A percentile compares a stretch with the other conserved stretches of the same genome.
Evolutionary conservation across 257 asterid genomes (phyloP).

Genomic region (Euphrasia confusa): DNA sequence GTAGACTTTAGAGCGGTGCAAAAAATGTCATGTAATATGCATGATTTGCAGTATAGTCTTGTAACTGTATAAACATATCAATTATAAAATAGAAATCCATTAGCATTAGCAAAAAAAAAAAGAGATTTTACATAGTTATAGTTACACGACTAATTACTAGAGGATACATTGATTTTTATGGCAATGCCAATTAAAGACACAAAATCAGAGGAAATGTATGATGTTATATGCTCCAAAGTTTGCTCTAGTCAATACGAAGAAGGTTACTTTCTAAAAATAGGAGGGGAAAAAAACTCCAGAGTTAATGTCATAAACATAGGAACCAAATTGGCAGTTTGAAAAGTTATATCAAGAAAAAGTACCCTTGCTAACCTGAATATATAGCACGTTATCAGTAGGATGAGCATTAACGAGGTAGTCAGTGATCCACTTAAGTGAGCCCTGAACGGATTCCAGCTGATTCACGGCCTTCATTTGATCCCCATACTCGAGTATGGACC

Average conservation of each 20-base stretch:
- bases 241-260: constrained; percentile 11
- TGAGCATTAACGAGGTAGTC: constrained; percentile 80
- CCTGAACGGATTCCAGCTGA: constrained; percentile 65
- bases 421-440: constrained; percentile 81
- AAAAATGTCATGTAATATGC: not conserved
- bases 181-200: constrained; percentile 1
- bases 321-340: not conserved
- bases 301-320: not conserved
- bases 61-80: not conserved
- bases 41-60: not conserved
- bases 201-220: not conserved
- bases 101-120: not conserved
- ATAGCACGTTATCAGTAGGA: constrained; percentile 67
- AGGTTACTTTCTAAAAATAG: not conserved
- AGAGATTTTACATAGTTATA: no score
- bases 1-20: not conserved
- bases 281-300: not conserved
- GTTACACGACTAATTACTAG: no score
- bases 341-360: not conserved
- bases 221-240: not conserved
- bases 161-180: not conserved
- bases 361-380: constrained; percentile 56
- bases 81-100: not conserved
- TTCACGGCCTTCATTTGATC: constrained; percentile 71
- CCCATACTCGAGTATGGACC: constrained; percentile 95